Evolutionary conservation across 495 filamentous ascomycete genomes (phyloP).

Genomic region (Bacidia rubella): DNA sequence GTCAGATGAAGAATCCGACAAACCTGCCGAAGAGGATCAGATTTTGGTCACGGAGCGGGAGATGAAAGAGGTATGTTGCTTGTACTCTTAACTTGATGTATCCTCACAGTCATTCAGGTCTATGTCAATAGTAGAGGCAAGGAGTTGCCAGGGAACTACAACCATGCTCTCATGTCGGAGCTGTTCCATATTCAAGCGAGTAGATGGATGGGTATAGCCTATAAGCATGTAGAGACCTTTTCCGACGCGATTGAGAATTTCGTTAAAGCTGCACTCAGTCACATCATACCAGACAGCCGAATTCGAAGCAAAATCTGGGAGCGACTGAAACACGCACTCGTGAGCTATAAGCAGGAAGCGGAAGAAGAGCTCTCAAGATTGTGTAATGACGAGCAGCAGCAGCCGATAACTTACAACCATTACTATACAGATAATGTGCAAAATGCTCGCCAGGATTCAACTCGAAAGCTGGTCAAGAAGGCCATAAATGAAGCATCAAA

Average conservation of each 20-base stretch:
- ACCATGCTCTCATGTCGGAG: neutral
- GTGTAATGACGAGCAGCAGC: neutral
- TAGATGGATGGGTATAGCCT: neutral
- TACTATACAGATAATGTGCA: constrained; percentile 1
- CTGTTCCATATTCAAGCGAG: constrained; percentile 1
- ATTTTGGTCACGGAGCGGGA: neutral
- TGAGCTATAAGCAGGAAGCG: neutral
- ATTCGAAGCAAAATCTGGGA: constrained; percentile 3
- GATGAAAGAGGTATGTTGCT: constrained; percentile 1
- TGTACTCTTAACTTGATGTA: neutral
- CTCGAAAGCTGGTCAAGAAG: constrained; percentile 3
- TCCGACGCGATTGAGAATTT: constrained; percentile 5
- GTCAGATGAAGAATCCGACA: neutral
- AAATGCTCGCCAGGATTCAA: neutral
- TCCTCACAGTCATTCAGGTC: neutral
- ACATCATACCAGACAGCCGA: neutral
- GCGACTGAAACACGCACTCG: neutral
- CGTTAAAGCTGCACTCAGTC: constrained; percentile 5
- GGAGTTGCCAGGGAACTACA: constrained; percentile 2
- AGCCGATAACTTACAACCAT: constrained; percentile 2
- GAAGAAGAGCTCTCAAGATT: constrained; percentile 1
- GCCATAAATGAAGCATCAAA: neutral
- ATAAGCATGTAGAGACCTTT: neutral
- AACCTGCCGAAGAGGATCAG: neutral
- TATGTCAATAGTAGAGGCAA: constrained; percentile 1